Evolutionary conservation across 176 grass and related monocot species (phyloP).

Genomic region (Lolium perenne): DNA sequence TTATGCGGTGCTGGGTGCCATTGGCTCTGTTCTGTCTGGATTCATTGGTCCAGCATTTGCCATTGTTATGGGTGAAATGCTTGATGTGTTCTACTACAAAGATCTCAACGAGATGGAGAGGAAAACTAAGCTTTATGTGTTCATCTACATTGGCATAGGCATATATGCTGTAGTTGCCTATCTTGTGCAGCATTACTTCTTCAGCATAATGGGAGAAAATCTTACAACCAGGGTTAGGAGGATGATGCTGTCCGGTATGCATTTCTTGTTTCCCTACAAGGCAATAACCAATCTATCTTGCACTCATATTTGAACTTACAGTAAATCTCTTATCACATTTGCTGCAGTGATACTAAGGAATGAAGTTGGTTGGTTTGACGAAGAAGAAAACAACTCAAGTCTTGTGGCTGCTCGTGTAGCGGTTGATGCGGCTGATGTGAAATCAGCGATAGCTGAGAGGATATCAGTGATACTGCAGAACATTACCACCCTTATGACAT

Average conservation of each 20-base stretch:
- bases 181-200: slow-evolving; percentile 97
- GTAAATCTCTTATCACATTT: slow-evolving; percentile 12
- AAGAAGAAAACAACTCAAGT: slow-evolving; percentile 98
- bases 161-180: slow-evolving; percentile 92
- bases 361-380: slow-evolving; percentile 97
- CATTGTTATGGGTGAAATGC: slow-evolving; percentile 96
- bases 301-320: slow-evolving; percentile 13
- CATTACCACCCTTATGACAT: slow-evolving; percentile 85
- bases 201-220: slow-evolving; percentile 99
- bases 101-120: slow-evolving; percentile 82
- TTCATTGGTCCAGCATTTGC: slow-evolving; percentile 96
- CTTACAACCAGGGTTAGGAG: slow-evolving; percentile 92
- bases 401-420: slow-evolving; percentile 86
- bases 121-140: slow-evolving; percentile 89
- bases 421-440: slow-evolving; percentile 92
- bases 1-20: slow-evolving; percentile 80
- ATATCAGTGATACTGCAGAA: slow-evolving; percentile 98
- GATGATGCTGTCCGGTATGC: slow-evolving; percentile 96
- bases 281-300: slow-evolving; percentile 10
- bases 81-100: slow-evolving; percentile 95
- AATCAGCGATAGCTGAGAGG: slow-evolving; percentile 91
- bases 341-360: slow-evolving; percentile 92
- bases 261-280: slow-evolving; percentile 12
- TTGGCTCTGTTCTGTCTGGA: slow-evolving; percentile 90
- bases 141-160: slow-evolving; percentile 97